A percentile compares a stretch with the other conserved stretches of the same genome.
phyloP scores from a whole-genome alignment of 139 green algal species.

The Zygnema circumcarinatum region DNA sequence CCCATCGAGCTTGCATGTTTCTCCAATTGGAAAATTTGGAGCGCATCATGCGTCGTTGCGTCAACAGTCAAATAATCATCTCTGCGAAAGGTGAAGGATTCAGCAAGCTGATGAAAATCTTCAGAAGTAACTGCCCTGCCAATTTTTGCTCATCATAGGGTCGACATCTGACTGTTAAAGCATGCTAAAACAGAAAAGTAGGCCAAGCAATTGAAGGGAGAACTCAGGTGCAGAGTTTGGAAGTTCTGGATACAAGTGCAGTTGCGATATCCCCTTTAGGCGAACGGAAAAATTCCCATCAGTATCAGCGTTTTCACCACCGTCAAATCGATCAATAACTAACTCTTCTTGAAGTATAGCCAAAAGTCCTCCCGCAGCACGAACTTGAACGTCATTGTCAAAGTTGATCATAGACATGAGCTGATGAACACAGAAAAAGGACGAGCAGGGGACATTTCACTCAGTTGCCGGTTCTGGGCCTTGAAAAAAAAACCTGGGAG shows the following conservation, averaged over 20 bases:
- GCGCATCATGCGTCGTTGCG: constrained; percentile 36
- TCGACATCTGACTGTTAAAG: too few species aligned
- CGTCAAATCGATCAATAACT: constrained; percentile 44
- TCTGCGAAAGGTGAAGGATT: constrained; percentile 12
- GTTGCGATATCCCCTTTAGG: not conserved
- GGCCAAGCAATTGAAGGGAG: too few species aligned
- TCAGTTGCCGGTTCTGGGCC: not conserved
- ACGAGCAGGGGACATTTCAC: not conserved
- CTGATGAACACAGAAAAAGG: constrained; percentile 32
- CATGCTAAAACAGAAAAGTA: too few species aligned
- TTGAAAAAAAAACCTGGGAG: too few species aligned
- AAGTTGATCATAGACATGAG: constrained; percentile 57
- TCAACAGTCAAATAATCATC: constrained; percentile 43
- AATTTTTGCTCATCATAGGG: too few species aligned
- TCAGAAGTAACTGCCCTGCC: too few species aligned
- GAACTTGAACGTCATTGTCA: constrained; percentile 50
- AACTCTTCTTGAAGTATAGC: constrained; percentile 49
- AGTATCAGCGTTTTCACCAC: not conserved
- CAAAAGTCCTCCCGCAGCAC: constrained; percentile 49
- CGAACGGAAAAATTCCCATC: not conserved
- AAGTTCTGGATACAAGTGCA: not conserved
- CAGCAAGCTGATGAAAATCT: too few species aligned
- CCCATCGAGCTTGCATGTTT: constrained; percentile 86
- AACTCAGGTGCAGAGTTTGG: too few species aligned
- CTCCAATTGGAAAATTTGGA: constrained; percentile 72